A percentile compares a stretch with the other conserved stretches of the same genome.
Conservation (phyloP, 805 yeast species). For the Yarrowia bubula region DNA sequence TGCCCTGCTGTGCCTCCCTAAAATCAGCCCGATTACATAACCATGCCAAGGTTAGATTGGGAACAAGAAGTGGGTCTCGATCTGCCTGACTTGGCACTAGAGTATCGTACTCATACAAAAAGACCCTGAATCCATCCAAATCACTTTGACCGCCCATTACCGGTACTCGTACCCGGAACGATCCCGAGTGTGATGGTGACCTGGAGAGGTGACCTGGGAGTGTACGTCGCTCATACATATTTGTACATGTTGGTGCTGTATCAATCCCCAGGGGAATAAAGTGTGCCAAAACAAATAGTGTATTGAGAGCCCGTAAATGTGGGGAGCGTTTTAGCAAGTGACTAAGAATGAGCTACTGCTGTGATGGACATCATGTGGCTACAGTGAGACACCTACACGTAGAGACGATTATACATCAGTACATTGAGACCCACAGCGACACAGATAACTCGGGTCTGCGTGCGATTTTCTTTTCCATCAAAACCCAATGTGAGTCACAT, state of each 20-base stretch:
- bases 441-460: neutral
- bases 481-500: constrained; percentile 16
- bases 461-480: neutral
- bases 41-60: neutral
- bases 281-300: too few species aligned
- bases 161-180: constrained; percentile 1
- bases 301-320: too few species aligned
- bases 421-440: neutral
- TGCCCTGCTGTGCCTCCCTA: too few species aligned
- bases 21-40: too few species aligned
- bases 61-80: neutral
- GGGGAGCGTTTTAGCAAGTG: too few species aligned
- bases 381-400: too few species aligned
- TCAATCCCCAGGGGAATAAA: neutral
- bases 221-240: neutral
- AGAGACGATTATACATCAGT: too few species aligned
- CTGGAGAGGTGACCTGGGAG: constrained; percentile 5
- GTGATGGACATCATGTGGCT: too few species aligned
- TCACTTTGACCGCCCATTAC: neutral
- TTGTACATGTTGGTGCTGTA: neutral
- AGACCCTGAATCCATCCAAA: too few species aligned
- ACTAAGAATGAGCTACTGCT: too few species aligned
- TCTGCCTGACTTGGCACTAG: too few species aligned
- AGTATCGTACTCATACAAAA: too few species aligned
- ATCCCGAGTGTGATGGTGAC: neutral